phyloP scores from a whole-genome alignment of 2,329 filamentous ascomycete species.

The Stachybotrys echinatus region DNA sequence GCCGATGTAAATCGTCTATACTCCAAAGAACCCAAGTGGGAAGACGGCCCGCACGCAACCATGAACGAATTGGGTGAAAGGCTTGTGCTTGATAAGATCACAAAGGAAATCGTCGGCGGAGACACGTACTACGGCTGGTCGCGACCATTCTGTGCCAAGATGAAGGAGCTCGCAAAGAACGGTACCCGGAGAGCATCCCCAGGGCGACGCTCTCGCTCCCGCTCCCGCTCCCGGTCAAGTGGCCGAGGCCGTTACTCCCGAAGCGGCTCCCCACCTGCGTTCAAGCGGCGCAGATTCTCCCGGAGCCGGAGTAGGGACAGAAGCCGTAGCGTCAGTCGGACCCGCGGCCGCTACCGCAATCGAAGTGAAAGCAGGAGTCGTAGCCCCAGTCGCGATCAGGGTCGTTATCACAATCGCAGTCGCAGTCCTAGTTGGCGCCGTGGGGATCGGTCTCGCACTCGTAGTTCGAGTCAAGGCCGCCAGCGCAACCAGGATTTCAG shows the following conservation, averaged over 20 bases:
- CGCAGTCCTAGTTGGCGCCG: too few species aligned
- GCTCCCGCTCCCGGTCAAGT: slow-evolving; percentile 14
- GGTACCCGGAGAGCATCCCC: slow-evolving; percentile 9
- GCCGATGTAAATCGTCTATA: slow-evolving; percentile 67
- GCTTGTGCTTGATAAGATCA: slow-evolving; percentile 60
- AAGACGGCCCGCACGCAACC: slow-evolving; percentile 49
- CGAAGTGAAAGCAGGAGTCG: slow-evolving; percentile 23
- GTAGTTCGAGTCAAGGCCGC: too few species aligned
- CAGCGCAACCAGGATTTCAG: slow-evolving; percentile 13
- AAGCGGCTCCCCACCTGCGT: slow-evolving; percentile 22
- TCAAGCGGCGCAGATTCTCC: slow-evolving; percentile 22
- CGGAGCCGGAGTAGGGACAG: slow-evolving; percentile 14
- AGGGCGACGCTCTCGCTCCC: slow-evolving; percentile 27
- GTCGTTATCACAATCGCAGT: slow-evolving; percentile 5
- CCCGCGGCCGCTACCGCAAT: slow-evolving; percentile 10
- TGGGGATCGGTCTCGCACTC: too few species aligned
- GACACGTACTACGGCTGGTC: slow-evolving; percentile 91
- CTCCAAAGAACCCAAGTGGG: slow-evolving; percentile 39
- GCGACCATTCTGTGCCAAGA: slow-evolving; percentile 70
- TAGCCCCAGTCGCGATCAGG: slow-evolving; percentile 15
- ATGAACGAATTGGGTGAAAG: slow-evolving; percentile 72
- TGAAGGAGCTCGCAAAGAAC: slow-evolving; percentile 54
- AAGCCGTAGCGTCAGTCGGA: slow-evolving; percentile 22
- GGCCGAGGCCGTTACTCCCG: slow-evolving; percentile 16
- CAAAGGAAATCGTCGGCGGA: slow-evolving; percentile 57